These are phyloP conservation scores for Tolypocladium tropicale DNA, from an alignment of 2,329 filamentous ascomycete species.

Conservation along the genomic window DNA sequence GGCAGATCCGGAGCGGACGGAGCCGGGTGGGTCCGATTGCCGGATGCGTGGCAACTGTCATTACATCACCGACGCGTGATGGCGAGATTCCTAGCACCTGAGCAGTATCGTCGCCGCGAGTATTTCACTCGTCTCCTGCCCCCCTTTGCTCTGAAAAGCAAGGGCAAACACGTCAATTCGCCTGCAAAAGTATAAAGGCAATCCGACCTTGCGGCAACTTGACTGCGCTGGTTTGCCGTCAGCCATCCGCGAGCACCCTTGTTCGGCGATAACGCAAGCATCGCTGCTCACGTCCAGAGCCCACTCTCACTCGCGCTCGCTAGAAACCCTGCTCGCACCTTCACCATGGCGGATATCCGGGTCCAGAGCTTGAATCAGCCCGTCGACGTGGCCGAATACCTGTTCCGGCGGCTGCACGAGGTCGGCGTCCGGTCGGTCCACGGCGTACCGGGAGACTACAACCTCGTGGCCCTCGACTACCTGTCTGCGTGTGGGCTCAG, in stretches of 20 bases:
- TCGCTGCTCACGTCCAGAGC: neutral
- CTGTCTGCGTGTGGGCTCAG: constrained; percentile 45
- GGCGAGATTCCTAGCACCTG: neutral
- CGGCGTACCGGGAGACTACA: constrained; percentile 65
- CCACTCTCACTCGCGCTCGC: neutral
- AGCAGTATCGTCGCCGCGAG: neutral
- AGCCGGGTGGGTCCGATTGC: neutral
- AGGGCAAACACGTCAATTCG: too few species aligned
- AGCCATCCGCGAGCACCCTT: neutral
- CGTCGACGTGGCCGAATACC: constrained; percentile 55
- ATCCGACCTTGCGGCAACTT: neutral
- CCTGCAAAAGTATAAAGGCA: neutral
- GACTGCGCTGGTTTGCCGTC: too few species aligned
- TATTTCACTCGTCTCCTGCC: neutral
- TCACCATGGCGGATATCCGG: constrained; percentile 25
- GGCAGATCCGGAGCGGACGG: neutral
- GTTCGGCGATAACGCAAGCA: neutral
- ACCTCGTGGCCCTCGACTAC: constrained; percentile 59
- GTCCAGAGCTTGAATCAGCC: constrained; percentile 35
- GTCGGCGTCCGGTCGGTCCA: constrained; percentile 56
- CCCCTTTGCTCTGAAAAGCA: neutral
- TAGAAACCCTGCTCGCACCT: neutral
- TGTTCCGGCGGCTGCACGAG: constrained; percentile 54
- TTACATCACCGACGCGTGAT: constrained; percentile 6
- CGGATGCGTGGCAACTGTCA: neutral